A percentile compares a stretch with the other conserved stretches of the same genome.
phyloP scores from a whole-genome alignment of 2,329 filamentous ascomycete species.

The Cladosporium sphaerospermum region DNA sequence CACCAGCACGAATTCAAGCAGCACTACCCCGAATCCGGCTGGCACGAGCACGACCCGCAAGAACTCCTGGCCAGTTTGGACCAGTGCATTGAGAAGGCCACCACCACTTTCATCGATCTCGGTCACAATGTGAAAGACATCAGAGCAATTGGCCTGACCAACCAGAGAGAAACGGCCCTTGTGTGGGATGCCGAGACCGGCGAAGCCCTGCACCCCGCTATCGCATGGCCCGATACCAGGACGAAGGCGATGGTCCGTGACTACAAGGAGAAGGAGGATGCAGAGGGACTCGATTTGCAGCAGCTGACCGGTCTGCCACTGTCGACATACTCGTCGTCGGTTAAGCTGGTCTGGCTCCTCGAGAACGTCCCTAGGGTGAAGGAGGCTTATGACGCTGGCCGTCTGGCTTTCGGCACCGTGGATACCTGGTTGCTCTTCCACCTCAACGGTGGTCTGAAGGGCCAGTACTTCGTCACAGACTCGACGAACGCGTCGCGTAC shows the following conservation, averaged over 20 bases:
- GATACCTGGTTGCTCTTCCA: conserved; percentile 81
- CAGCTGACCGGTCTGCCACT: conserved; percentile 70
- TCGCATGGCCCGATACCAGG: conserved; percentile 83
- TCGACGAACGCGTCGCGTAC: conserved; percentile 83
- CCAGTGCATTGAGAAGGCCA: conserved; percentile 68
- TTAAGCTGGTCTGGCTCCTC: conserved; percentile 77
- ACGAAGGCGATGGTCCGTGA: conserved; percentile 70
- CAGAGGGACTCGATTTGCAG: conserved; percentile 46
- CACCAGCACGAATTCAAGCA: conserved; percentile 86
- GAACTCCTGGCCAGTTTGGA: conserved; percentile 68
- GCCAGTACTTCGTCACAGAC: conserved; percentile 70
- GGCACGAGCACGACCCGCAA: conserved; percentile 79
- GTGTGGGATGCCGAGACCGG: conserved; percentile 80
- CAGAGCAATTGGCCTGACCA: conserved; percentile 73
- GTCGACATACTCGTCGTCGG: conserved; percentile 78
- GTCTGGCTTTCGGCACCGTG: conserved; percentile 76
- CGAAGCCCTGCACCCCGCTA: conserved; percentile 70
- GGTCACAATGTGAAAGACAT: conserved; percentile 64
- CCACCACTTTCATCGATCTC: conserved; percentile 59
- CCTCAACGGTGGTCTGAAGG: conserved; percentile 64
- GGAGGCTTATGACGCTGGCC: conserved; percentile 66
- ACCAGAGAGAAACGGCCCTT: conserved; percentile 78
- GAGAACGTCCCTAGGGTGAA: conserved; percentile 62
- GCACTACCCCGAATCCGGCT: conserved; percentile 79
- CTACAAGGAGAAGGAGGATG: conserved; percentile 51